A percentile compares a stretch with the other conserved stretches of the same genome.
Conservation (phyloP, 805 yeast species). For the Hermanozyma aechmeae region DNA sequence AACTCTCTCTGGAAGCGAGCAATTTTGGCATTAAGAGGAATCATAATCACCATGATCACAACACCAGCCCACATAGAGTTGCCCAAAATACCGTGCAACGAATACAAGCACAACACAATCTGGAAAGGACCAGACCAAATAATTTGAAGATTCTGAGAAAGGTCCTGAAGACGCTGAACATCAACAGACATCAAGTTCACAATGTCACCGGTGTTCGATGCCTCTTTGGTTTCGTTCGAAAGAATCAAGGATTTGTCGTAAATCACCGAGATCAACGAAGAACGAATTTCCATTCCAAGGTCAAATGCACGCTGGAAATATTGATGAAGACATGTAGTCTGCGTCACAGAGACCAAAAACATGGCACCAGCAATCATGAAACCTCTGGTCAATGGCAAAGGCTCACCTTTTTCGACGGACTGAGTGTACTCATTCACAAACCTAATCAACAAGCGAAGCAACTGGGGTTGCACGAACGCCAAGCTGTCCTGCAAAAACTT, state of each 20-base stretch:
- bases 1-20: constrained; percentile 60
- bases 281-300: constrained; percentile 66
- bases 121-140: constrained; percentile 95
- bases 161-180: constrained; percentile 78
- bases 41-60: constrained; percentile 60
- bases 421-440: constrained; percentile 44
- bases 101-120: constrained; percentile 61
- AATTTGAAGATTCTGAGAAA: constrained; percentile 67
- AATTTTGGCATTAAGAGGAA: constrained; percentile 68
- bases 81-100: constrained; percentile 68
- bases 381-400: constrained; percentile 63
- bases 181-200: constrained; percentile 94
- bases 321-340: constrained; percentile 70
- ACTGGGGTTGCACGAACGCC: constrained; percentile 79
- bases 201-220: constrained; percentile 82
- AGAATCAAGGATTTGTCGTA: constrained; percentile 61
- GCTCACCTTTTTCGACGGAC: constrained; percentile 23
- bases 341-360: constrained; percentile 70
- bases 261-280: constrained; percentile 57
- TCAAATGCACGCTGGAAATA: constrained; percentile 69
- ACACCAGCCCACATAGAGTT: constrained; percentile 97
- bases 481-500: constrained; percentile 69
- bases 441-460: constrained; percentile 56
- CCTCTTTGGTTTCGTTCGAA: constrained; percentile 62
- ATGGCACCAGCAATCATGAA: constrained; percentile 65